A percentile compares a stretch with the other conserved stretches of the same genome.
Evolutionary conservation across 176 grass and related monocot species (phyloP).

Genomic region (Oryza meridionalis): DNA sequence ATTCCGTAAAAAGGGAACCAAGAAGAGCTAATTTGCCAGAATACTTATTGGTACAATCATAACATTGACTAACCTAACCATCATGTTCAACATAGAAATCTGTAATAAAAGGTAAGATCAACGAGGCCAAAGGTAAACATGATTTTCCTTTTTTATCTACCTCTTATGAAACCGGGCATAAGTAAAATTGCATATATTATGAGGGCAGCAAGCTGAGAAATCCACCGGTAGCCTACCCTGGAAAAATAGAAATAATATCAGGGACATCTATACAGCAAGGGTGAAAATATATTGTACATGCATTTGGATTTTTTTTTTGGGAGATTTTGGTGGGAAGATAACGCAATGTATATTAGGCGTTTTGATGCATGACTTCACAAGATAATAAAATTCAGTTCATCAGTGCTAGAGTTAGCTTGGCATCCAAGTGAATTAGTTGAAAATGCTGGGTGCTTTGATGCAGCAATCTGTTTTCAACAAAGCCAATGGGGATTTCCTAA

Average conservation of each 20-base stretch:
- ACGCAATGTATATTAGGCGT: not conserved
- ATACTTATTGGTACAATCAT: not conserved
- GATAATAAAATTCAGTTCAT: not conserved
- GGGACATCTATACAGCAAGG: not conserved
- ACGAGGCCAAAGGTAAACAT: not conserved
- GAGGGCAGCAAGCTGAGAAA: slow-evolving; percentile 72
- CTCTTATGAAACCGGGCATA: slow-evolving; percentile 92
- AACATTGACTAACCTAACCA: not conserved
- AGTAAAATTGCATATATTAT: slow-evolving; percentile 77
- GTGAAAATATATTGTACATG: not conserved
- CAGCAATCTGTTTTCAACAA: not conserved
- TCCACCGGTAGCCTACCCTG: slow-evolving; percentile 91
- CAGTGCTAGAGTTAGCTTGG: not conserved
- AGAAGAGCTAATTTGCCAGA: not conserved
- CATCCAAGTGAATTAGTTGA: not conserved
- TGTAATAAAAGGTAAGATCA: slow-evolving; percentile 3
- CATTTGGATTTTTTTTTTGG: not conserved
- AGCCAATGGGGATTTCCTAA: not conserved
- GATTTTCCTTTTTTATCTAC: slow-evolving; percentile 28
- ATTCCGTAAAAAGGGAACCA: not conserved
- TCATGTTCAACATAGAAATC: not conserved
- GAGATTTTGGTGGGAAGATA: not conserved
- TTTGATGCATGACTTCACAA: not conserved
- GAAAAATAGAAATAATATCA: slow-evolving; percentile 5
- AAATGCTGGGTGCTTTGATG: not conserved